These are phyloP conservation scores for Epichloe festucae DNA, from an alignment of 2,329 filamentous ascomycete species.

Conservation along the genomic window DNA sequence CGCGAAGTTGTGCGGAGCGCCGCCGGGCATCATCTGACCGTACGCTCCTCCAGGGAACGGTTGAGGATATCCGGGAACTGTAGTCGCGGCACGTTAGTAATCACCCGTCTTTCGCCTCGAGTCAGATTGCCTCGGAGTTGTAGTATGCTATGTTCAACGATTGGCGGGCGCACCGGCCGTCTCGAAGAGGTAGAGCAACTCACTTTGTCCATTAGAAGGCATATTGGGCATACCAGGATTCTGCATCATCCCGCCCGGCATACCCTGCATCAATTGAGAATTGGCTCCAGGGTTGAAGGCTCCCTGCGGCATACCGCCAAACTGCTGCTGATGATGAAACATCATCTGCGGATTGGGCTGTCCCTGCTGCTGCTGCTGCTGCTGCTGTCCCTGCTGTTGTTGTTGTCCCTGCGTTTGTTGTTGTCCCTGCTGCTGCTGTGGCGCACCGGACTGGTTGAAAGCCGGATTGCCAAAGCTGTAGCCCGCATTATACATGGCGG, in stretches of 20 bases:
- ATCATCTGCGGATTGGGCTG: conserved; percentile 39
- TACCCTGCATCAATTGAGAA: conserved; percentile 41
- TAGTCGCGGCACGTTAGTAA: conserved; percentile 7
- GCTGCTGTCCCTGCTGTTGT: conserved; percentile 27
- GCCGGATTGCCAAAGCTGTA: conserved; percentile 41
- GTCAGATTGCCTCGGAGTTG: too few species aligned
- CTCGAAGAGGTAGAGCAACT: conserved; percentile 18
- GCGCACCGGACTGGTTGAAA: conserved; percentile 24
- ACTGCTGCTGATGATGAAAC: conserved; percentile 45
- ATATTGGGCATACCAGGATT: conserved; percentile 46
- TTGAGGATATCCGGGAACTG: conserved; percentile 46
- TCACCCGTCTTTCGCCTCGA: background rate
- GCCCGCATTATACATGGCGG: conserved; percentile 40
- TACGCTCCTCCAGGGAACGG: conserved; percentile 47
- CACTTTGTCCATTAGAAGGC: conserved; percentile 47
- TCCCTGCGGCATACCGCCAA: conserved; percentile 38
- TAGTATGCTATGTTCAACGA: background rate
- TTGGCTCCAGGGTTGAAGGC: conserved; percentile 38
- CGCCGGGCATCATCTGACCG: conserved; percentile 36
- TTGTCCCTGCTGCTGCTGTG: conserved; percentile 24
- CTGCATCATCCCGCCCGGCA: conserved; percentile 50
- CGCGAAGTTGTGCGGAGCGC: conserved; percentile 38
- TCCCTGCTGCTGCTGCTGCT: conserved; percentile 22
- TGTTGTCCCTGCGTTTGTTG: conserved; percentile 33
- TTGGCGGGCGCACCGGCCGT: background rate